Conservation (phyloP, 805 yeast species). For the Cyberlindnera sargentensis region DNA sequence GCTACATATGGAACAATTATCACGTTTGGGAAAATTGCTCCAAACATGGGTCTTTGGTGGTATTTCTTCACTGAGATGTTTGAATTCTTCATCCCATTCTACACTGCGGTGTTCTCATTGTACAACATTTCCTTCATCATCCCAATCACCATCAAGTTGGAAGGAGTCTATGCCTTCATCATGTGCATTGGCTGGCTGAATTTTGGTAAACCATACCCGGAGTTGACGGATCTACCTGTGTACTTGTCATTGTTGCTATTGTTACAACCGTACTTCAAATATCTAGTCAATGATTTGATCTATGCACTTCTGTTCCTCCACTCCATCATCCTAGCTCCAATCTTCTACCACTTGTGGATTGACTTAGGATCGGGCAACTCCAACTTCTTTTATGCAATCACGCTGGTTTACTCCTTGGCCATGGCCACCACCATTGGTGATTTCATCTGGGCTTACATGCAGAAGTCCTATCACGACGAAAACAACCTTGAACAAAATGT, state of each 20-base stretch:
- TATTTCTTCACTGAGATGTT: conserved; percentile 94
- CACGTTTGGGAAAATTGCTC: conserved; percentile 63
- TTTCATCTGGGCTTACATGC: conserved; percentile 59
- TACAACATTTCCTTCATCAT: conserved; percentile 58
- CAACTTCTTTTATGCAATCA: conserved; percentile 92
- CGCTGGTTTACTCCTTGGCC: conserved; percentile 69
- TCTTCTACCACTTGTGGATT: conserved; percentile 92
- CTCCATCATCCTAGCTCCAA: conserved; percentile 67
- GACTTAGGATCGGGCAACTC: conserved; percentile 91
- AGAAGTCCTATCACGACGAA: conserved; percentile 11
- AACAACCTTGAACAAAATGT: background rate
- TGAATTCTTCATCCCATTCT: conserved; percentile 79
- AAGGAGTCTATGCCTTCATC: conserved; percentile 52
- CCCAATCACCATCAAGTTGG: conserved; percentile 73
- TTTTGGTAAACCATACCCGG: conserved; percentile 80
- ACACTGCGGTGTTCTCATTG: conserved; percentile 75
- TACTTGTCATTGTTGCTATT: conserved; percentile 42
- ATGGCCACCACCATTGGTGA: conserved; percentile 66
- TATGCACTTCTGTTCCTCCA: conserved; percentile 48
- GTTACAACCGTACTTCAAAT: conserved; percentile 39
- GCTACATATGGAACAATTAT: conserved; percentile 53
- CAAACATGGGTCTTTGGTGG: conserved; percentile 98
- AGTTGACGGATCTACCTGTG: conserved; percentile 67
- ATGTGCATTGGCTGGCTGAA: conserved; percentile 44
- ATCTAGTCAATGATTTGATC: conserved; percentile 39